Evolutionary conservation across 2,329 filamentous ascomycete species (phyloP).

Genomic region (Diaporthe caulivora): DNA sequence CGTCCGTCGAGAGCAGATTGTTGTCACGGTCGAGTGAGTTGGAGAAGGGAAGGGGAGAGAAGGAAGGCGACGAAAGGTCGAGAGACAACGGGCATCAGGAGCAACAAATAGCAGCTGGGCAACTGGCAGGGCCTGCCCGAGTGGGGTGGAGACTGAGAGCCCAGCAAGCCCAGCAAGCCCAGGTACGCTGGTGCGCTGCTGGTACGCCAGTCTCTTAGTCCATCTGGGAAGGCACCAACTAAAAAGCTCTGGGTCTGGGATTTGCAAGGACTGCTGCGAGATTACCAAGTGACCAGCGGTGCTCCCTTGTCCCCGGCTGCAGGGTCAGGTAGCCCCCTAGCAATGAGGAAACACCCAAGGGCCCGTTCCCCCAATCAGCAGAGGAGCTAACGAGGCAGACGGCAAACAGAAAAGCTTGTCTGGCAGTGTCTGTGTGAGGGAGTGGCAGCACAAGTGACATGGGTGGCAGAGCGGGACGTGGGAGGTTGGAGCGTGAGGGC

Average conservation of each 20-base stretch:
- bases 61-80: slow-evolving; percentile 10
- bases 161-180: not conserved
- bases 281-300: slow-evolving; percentile 20
- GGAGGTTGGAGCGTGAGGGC: slow-evolving; percentile 15
- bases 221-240: slow-evolving; percentile 19
- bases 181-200: no score
- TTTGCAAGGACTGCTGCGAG: slow-evolving; percentile 27
- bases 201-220: no score
- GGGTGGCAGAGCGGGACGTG: not conserved
- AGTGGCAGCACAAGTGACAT: no score
- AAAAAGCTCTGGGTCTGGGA: slow-evolving; percentile 17
- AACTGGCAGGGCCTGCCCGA: slow-evolving; percentile 11
- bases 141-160: slow-evolving; percentile 16
- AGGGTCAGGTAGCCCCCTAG: slow-evolving; percentile 9
- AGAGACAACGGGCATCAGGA: slow-evolving; percentile 32
- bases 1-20: slow-evolving; percentile 33
- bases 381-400: slow-evolving; percentile 28
- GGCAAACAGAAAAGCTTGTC: slow-evolving; percentile 36
- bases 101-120: slow-evolving; percentile 38
- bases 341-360: not conserved
- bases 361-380: slow-evolving; percentile 15
- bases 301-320: not conserved
- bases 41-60: slow-evolving; percentile 27
- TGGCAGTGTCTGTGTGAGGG: not conserved
- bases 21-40: slow-evolving; percentile 39